Percentiles rank a stretch among this genome's conserved stretches.
These are phyloP conservation scores for Aspergillus cejpii DNA, from an alignment of 2,329 filamentous ascomycete genomes.

Conservation along the genomic window DNA sequence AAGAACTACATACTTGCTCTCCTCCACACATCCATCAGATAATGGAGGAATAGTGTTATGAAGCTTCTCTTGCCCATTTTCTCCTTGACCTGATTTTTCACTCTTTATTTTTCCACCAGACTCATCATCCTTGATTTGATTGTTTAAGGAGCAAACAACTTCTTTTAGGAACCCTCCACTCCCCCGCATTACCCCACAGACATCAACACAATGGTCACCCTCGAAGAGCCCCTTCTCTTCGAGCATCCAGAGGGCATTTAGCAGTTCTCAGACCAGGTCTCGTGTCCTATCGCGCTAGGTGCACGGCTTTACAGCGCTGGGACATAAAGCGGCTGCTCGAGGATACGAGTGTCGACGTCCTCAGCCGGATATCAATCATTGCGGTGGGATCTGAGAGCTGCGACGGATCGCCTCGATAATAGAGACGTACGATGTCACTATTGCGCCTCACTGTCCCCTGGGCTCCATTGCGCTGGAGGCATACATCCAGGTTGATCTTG, in stretches of 20 bases:
- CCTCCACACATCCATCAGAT: background rate
- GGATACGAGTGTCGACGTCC: conserved; percentile 59
- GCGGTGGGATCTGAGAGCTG: conserved; percentile 66
- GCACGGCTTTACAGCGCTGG: conserved; percentile 68
- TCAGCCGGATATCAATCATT: conserved; percentile 69
- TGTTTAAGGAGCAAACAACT: background rate
- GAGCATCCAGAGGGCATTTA: conserved; percentile 63
- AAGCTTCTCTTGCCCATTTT: background rate
- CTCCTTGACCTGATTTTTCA: background rate
- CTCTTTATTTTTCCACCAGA: background rate
- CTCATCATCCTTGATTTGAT: background rate
- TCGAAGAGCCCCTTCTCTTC: conserved; percentile 65
- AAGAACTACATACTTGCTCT: background rate
- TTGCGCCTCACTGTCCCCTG: conserved; percentile 67
- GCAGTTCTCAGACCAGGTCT: conserved; percentile 51
- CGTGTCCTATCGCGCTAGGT: conserved; percentile 62
- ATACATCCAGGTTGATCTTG: conserved; percentile 59
- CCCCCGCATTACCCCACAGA: background rate
- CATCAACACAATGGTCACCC: conserved; percentile 52
- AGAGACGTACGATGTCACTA: conserved; percentile 65
- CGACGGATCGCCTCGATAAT: conserved; percentile 63
- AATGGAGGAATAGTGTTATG: background rate
- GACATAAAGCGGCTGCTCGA: conserved; percentile 67
- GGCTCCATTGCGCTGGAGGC: conserved; percentile 68
- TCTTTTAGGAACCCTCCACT: background rate